Percentiles rank a stretch among this genome's conserved stretches.
phyloP scores from a whole-genome alignment of 495 filamentous ascomycete species.

The Neurospora sp. region DNA sequence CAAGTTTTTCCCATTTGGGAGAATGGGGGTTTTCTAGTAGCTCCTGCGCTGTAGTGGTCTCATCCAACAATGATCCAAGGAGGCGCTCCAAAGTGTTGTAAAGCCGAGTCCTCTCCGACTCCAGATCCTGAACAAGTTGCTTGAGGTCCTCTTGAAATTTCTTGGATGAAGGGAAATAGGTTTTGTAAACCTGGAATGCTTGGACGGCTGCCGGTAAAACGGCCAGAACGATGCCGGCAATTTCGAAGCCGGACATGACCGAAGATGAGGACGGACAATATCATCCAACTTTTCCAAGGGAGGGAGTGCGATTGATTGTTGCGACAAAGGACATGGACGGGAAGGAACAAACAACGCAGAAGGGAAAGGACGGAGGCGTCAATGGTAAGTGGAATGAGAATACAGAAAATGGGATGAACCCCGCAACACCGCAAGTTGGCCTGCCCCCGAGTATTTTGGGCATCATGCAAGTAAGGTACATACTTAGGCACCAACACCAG shows the following conservation, averaged over 20 bases:
- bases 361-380: not conserved
- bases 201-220: slow-evolving; percentile 24
- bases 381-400: not conserved
- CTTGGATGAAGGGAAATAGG: slow-evolving; percentile 18
- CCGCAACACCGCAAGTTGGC: not conserved
- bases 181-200: slow-evolving; percentile 22
- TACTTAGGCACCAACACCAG: not conserved
- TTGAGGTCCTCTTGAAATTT: slow-evolving; percentile 12
- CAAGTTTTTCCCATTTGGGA: not conserved
- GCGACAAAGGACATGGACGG: not conserved
- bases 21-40: slow-evolving; percentile 2
- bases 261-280: not conserved
- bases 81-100: slow-evolving; percentile 6
- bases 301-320: not conserved
- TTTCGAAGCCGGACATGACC: slow-evolving; percentile 20
- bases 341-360: not conserved
- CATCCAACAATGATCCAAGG: not conserved
- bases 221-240: slow-evolving; percentile 27
- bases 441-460: too few relatives aligned
- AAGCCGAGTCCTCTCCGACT: slow-evolving; percentile 1
- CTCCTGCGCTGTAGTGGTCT: not conserved
- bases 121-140: not conserved
- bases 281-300: not conserved
- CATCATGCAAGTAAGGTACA: not conserved
- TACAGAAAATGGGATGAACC: not conserved